Base-by-base conservation (phyloP, 257 asterid genomes). In the Nicotiana benthamiana region DNA sequence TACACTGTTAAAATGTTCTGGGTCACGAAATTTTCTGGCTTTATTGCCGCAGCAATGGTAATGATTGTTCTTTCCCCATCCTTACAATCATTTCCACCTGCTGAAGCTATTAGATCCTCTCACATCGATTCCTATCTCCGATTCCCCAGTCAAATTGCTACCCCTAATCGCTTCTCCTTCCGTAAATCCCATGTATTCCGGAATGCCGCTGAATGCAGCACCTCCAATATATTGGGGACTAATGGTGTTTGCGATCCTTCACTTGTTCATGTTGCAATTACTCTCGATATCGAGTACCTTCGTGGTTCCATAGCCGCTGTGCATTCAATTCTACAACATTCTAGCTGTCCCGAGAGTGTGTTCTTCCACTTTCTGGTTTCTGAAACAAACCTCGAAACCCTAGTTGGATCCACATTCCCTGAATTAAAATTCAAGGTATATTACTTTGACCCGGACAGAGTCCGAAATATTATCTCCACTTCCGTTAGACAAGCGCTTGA, bases 291-390 rank as follows among this genome's bases (percentile, higher is more conserved):
- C 4, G 97, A 89, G 60, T 94, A 94, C 27, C 88, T 94, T 10
- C 97, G 98, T 0, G 98, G 98, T 52, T 94, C 98, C 59, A 88
- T 94, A 80, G 98, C 98, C 12, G 98, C 97, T 54, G 97, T 94
- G 30, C 97, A 94, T 86, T 94, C 98, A 18, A 83, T 93, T 82
- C 85, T 94, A 8, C 96, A 93, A 85, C 95, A 94, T 62, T 87
- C 97, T 4, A 86, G 75, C 75, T 94, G 98, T 56, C 98, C 98
- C 1, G 92, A 92, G 74, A 93, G 87, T 82, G 89, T 93, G 3
- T 94, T 94, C 75, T 93, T 94, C 84, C 98, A 94, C 83, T 91
- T 94, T 83, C 83, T 94, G 79, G 98, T 94, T 0, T 90, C 97
- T 8, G 94, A 94, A 16, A 79, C 91, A 1, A 86, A 83, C 4